Conservation (phyloP, 768 basidiomycete genomes). For the Phylloporus rhodoxanthus region DNA sequence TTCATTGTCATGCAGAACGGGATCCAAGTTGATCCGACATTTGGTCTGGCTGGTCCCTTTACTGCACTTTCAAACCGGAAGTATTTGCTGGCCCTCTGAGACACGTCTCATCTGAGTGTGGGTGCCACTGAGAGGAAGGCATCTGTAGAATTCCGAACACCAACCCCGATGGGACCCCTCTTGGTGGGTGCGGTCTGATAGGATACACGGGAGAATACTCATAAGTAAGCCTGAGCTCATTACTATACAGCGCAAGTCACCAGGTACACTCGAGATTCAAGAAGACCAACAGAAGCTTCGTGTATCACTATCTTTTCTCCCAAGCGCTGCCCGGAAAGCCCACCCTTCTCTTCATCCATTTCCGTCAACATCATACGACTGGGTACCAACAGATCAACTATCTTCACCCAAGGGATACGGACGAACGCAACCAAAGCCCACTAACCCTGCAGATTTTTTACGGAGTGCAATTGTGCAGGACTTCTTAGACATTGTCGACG, state of each 20-base stretch:
- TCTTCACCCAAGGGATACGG: constrained; percentile 39
- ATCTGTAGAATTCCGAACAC: too few species aligned
- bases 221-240: neutral
- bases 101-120: too few species aligned
- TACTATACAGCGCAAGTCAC: neutral
- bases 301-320: constrained; percentile 34
- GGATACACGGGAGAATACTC: neutral
- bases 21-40: neutral
- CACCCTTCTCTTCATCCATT: constrained; percentile 43
- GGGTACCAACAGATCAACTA: constrained; percentile 37
- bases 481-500: constrained; percentile 35
- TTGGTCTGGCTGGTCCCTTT: neutral
- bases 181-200: neutral
- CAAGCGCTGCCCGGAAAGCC: constrained; percentile 24
- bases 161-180: too few species aligned
- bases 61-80: too few species aligned
- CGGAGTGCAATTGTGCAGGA: constrained; percentile 28
- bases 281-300: constrained; percentile 30
- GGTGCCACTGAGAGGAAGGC: too few species aligned
- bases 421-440: constrained; percentile 38
- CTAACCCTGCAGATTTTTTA: constrained; percentile 24
- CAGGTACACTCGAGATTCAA: constrained; percentile 29
- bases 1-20: neutral
- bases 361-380: constrained; percentile 38
- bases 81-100: too few species aligned